Base-by-base conservation (phyloP, 179 eudicot species). In the Vitellaria paradoxa region DNA sequence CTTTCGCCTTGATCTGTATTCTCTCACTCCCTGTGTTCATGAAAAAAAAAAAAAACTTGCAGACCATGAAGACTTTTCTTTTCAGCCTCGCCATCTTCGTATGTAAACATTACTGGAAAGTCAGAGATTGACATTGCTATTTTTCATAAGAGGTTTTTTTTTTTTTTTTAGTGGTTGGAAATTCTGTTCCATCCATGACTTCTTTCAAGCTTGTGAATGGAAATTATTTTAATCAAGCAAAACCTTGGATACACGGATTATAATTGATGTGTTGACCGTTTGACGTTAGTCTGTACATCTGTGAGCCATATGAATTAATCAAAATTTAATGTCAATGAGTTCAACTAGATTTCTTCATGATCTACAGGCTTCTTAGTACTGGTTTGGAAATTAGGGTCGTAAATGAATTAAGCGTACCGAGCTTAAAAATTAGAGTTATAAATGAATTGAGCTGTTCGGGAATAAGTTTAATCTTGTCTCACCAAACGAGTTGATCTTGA, bases 341-440 rank as follows among this genome's bases (percentile, higher is more conserved):
- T 21, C n/a, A 47, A 68, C 73, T 49, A n/a, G 59, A 69, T 69
- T 5, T 69, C 40, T 69, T 68, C 15, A 11, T 11, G 73, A 69
- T 69, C 40, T 49, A 7, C 20, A 23, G 59, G 73, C 6, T 46
- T 49, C 57, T 47, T 12, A 20, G 17, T 11, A 20, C 30, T 68
- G 72, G n/a, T 47, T 46, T 30, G n/a, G 6, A 45, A n/a, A n/a
- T n/a, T n/a, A n/a, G n/a, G n/a, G n/a, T n/a, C n/a, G n/a, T n/a
- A n/a, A n/a, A n/a, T n/a, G n/a, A n/a, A n/a, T n/a, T n/a, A n/a
- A n/a, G n/a, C n/a, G n/a, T n/a, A n/a, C n/a, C n/a, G n/a, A n/a
- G n/a, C n/a, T n/a, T n/a, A n/a, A n/a, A n/a, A n/a, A n/a, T n/a
- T n/a, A n/a, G n/a, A n/a, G n/a, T n/a, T n/a, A n/a, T n/a, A n/a